A percentile compares a stretch with the other conserved stretches of the same genome.
Conservation (phyloP, 257 asterid genomes). For the Perilla frutescens region DNA sequence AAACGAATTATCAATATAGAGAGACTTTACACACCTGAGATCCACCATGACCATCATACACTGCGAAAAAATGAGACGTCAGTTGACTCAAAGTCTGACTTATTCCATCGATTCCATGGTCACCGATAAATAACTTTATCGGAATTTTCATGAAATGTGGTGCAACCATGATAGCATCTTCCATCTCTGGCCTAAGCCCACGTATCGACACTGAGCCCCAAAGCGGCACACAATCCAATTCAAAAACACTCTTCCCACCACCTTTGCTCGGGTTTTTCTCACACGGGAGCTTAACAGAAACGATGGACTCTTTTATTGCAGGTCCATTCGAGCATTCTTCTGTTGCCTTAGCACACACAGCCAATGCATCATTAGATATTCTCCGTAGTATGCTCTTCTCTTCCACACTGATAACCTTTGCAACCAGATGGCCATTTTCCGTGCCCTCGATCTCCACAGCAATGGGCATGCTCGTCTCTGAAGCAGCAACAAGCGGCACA, state of each 20-base stretch:
- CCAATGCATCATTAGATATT: conserved; percentile 36
- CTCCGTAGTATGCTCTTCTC: conserved; percentile 50
- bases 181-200: conserved; percentile 93
- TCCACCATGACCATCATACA: conserved; percentile 98
- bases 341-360: conserved; percentile 26
- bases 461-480: conserved; percentile 64
- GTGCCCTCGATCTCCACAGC: conserved; percentile 81
- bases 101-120: conserved; percentile 54
- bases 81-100: conserved; percentile 65
- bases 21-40: conserved; percentile 63
- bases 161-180: conserved; percentile 64
- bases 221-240: conserved; percentile 83
- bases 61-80: conserved; percentile 88
- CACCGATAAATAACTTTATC: conserved; percentile 70
- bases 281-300: conserved; percentile 58
- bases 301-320: conserved; percentile 59
- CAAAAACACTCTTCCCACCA: conserved; percentile 66
- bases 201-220: conserved; percentile 85
- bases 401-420: conserved; percentile 78
- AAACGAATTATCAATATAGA: neutral
- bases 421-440: conserved; percentile 69
- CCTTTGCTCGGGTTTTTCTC: conserved; percentile 56
- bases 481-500: conserved; percentile 48
- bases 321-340: conserved; percentile 55
- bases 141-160: conserved; percentile 85